phyloP scores from a whole-genome alignment of 768 basidiomycete species.

The Termitomyces bulborhizus region DNA sequence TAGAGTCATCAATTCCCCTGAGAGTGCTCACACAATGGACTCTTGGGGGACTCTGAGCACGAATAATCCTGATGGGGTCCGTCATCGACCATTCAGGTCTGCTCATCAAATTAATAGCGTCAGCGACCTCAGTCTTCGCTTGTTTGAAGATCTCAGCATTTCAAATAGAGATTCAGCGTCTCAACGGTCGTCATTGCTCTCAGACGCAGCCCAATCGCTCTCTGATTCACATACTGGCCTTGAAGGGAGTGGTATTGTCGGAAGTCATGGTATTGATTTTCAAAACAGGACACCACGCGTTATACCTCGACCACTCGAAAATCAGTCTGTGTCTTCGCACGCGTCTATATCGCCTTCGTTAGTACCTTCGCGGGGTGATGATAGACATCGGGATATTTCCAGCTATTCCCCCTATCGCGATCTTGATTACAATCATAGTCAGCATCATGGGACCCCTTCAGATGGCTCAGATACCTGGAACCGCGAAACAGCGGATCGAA shows the following conservation, averaged over 20 bases:
- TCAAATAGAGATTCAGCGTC: background rate
- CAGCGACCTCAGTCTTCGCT: conserved; percentile 5
- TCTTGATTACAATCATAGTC: conserved; percentile 1
- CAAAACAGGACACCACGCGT: conserved; percentile 5
- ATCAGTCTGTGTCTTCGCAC: background rate
- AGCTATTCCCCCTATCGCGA: background rate
- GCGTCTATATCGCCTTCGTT: background rate
- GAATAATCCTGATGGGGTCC: background rate
- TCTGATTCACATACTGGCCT: background rate
- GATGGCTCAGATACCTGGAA: conserved; percentile 1
- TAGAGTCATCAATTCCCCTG: background rate
- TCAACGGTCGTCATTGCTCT: conserved; percentile 1
- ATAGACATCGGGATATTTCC: background rate
- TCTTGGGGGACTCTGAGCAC: conserved; percentile 14
- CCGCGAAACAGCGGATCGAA: background rate
- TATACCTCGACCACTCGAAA: background rate
- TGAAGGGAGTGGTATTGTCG: background rate
- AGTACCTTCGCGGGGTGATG: background rate
- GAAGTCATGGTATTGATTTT: background rate
- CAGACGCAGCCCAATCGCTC: background rate
- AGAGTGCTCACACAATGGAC: background rate
- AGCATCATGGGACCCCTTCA: background rate
- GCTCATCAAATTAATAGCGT: conserved; percentile 4
- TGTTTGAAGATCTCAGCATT: conserved; percentile 4
- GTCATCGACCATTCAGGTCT: conserved; percentile 1